A percentile compares a stretch with the other conserved stretches of the same genome.
Evolutionary conservation across 1,284 basidiomycete species (phyloP).

Genomic region (Xerocomus nothofagi): DNA sequence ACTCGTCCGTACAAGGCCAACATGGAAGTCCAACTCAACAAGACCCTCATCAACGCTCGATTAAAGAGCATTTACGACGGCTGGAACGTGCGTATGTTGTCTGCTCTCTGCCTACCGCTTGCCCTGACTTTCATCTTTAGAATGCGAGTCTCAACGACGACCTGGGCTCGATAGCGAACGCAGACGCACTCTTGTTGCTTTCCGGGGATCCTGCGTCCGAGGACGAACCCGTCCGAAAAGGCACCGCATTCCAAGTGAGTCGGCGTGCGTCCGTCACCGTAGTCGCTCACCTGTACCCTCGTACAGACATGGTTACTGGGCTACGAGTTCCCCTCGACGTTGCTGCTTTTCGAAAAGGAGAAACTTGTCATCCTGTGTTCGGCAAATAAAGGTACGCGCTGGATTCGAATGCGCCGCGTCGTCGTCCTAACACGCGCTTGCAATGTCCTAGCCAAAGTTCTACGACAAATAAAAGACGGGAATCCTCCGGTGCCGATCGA

Average conservation of each 20-base stretch:
- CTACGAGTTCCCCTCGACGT: conserved; percentile 95
- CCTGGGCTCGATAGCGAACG: conserved; percentile 62
- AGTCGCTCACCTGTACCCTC: conserved; percentile 22
- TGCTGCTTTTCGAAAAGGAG: conserved; percentile 80
- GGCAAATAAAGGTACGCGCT: conserved; percentile 75
- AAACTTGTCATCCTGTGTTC: conserved; percentile 84
- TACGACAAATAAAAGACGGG: conserved; percentile 65
- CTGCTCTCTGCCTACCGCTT: neutral
- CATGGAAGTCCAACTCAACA: conserved; percentile 57
- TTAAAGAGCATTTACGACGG: conserved; percentile 66
- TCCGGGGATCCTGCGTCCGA: conserved; percentile 85
- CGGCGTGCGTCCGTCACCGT: neutral
- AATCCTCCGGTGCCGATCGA: conserved; percentile 58
- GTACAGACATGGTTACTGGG: conserved; percentile 90
- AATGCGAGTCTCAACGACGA: conserved; percentile 69
- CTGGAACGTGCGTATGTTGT: conserved; percentile 65
- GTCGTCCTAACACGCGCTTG: conserved; percentile 23
- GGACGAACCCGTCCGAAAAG: conserved; percentile 82
- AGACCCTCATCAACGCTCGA: conserved; percentile 62
- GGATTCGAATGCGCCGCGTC: neutral
- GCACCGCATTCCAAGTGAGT: conserved; percentile 86
- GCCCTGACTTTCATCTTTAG: conserved; percentile 34
- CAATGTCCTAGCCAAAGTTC: conserved; percentile 60
- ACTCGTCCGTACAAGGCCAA: conserved; percentile 4
- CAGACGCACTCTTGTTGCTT: conserved; percentile 72